Base-by-base conservation (phyloP, 192 early-diverging fungal genomes). In the Podochytrium sp. region DNA sequence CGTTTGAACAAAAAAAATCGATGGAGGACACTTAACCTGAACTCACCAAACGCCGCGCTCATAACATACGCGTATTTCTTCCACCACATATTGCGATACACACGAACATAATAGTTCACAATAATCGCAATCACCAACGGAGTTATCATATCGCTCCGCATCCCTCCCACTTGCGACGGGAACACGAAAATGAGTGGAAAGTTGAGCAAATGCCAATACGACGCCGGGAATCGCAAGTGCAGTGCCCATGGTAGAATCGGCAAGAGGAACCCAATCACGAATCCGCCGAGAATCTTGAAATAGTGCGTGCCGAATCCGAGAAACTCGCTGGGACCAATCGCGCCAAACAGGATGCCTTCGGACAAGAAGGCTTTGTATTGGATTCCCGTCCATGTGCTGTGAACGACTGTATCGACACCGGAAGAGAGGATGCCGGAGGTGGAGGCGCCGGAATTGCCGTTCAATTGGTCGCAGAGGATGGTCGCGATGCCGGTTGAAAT, bases 41-140 rank as follows among this genome's bases (percentile, higher is more conserved):
- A n/a, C n/a, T n/a, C n/a, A n/a, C 91, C 90, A 62, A 83, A 73
- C 30, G 72, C 88, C 41, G 88, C 87, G 25, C 86, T 88, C 23
- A 90, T 76, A 23, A 91, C 81, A 74, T 89, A 92, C 78, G 89
- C 90, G 79, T 91, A 92, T 72, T 85, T 85, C 33, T 69, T 53
- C 86, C 89, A 90, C 87, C 87, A 88, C 18, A 47, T 14, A 1
- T 23, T 33, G 27, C 71, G 53, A 35, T 61, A 61, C 38, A 39
- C 16, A 12, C 35, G 16, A 23, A 73, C 27, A 30, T 51, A 64
- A 62, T 74, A 74, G 62, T 74, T 74, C 27, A 74, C 30, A 29
- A 66, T 30, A 33, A 74, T 25, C 18, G 58, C 72, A 25, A 65
- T 37, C 14, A 64, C 14, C 18, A 74, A 20, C 7, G 72, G 72